Evolutionary conservation across 257 asterid genomes (phyloP), one percentile per base, ranked within the genome.

Genomic region (Schizonepeta tenuifolia): DNA sequence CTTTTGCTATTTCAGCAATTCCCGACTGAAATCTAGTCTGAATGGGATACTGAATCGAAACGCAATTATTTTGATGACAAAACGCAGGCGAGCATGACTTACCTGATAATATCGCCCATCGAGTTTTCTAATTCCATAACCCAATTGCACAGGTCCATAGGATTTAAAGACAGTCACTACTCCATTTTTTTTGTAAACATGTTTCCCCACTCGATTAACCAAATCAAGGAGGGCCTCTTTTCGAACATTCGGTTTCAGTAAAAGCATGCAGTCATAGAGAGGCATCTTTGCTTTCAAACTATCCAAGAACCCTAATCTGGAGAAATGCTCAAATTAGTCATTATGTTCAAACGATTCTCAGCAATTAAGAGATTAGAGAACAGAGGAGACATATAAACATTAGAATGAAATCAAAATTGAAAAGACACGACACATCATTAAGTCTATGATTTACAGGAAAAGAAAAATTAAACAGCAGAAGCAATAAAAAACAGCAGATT

Each of bases 51-150:
- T 9, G 12, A 54, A 54, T 22, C 15, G n/a, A 22, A 9, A 54
- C 3, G 20, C 17, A 26, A 26, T 28, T 10, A 43, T 13, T 24
- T 15, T 3, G 10, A 50, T 21, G 21, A 51, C 65, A 59, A 35
- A 56, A 14, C 3, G 2, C 57, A n/a, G 9, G 47, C 12, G 49
- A 54, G 12, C 59, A 35, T 10, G 2, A 18, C 33, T 35, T 28
- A 88, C 98, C 95, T 93, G 89, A 79, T 69, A 93, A 81, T 88
- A 84, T 66, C 87, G 88, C 18, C 98, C 98, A 61, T 93, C 97
- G 15, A 90, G 89, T 65, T 93, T 93, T 84, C 76, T 93, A 58
- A 90, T 85, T 31, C 98, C 98, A 71, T 93, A 93, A 65, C 98
- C 98, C 76, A 92, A 79, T 53, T 90, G 87, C 67, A 87, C 83